Conservation (phyloP, 352 stramenopile species). For the Globisporangium viniferum region DNA sequence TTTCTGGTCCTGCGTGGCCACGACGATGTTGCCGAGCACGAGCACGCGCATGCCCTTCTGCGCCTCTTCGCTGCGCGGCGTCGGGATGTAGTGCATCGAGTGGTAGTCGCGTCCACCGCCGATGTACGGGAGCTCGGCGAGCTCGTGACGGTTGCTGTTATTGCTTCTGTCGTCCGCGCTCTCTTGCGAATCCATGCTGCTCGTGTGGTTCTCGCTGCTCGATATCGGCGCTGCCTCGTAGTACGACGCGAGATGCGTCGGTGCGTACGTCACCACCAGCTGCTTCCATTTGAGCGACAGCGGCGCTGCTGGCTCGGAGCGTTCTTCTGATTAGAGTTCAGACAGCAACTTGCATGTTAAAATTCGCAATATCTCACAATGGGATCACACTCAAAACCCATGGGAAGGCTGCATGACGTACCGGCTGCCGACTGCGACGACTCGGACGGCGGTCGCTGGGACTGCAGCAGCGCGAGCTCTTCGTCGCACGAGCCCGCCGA, state of each 20-base stretch:
- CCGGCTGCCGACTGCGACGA: neutral
- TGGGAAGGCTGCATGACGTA: neutral
- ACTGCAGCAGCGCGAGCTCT: slow-evolving; percentile 7
- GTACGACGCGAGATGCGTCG: slow-evolving; percentile 16
- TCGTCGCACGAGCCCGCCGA: slow-evolving; percentile 1
- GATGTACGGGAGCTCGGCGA: slow-evolving; percentile 13
- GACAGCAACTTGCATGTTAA: neutral
- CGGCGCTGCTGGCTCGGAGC: neutral
- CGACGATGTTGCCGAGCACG: slow-evolving; percentile 58
- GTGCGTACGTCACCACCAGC: slow-evolving; percentile 38
- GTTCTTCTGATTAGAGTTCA: neutral
- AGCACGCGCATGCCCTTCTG: slow-evolving; percentile 47
- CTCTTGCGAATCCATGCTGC: slow-evolving; percentile 19
- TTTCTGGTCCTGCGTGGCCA: slow-evolving; percentile 19
- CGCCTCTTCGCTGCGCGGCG: slow-evolving; percentile 29
- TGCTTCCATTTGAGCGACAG: slow-evolving; percentile 47
- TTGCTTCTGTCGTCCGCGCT: neutral
- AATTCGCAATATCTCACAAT: neutral
- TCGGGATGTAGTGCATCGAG: slow-evolving; percentile 70
- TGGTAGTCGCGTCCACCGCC: slow-evolving; percentile 50
- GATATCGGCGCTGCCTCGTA: neutral
- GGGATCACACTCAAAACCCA: neutral
- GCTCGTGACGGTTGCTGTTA: neutral
- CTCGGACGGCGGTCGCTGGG: slow-evolving; percentile 2
- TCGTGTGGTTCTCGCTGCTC: slow-evolving; percentile 16